phyloP scores from a whole-genome alignment of 1,284 basidiomycete species.

The Ceratobasidium sp. region DNA sequence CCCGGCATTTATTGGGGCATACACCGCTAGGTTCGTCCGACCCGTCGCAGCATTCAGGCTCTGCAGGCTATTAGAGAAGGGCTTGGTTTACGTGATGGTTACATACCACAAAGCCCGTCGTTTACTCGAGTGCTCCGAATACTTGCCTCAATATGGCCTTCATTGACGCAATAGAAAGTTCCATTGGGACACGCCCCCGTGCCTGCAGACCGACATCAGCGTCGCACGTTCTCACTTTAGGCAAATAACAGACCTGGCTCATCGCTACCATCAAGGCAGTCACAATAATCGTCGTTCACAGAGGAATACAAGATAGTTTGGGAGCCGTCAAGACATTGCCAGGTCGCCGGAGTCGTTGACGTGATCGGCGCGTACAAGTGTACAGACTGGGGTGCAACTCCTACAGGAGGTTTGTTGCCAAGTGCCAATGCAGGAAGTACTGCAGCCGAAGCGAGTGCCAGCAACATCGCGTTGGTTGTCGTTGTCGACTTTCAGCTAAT shows the following conservation, averaged over 20 bases:
- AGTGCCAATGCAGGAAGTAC: slow-evolving; percentile 20
- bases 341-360: slow-evolving; percentile 53
- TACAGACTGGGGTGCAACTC: slow-evolving; percentile 21
- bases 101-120: slow-evolving; percentile 92
- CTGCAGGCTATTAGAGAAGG: slow-evolving; percentile 54
- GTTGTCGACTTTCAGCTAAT: slow-evolving; percentile 3
- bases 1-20: slow-evolving; percentile 81
- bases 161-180: slow-evolving; percentile 87
- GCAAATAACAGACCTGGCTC: slow-evolving; percentile 68
- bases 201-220: slow-evolving; percentile 55
- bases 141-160: slow-evolving; percentile 82
- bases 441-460: slow-evolving; percentile 29
- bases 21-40: slow-evolving; percentile 85
- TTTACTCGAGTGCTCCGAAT: slow-evolving; percentile 87
- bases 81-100: background rate
- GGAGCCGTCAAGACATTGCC: slow-evolving; percentile 76
- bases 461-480: slow-evolving; percentile 24
- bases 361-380: slow-evolving; percentile 34
- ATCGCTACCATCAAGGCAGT: slow-evolving; percentile 91
- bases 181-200: slow-evolving; percentile 84
- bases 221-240: background rate
- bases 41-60: slow-evolving; percentile 96
- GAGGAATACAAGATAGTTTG: slow-evolving; percentile 75
- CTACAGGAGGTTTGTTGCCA: slow-evolving; percentile 13
- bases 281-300: slow-evolving; percentile 95